These are phyloP conservation scores for Lachnellula willkommii DNA, from an alignment of 2,329 filamentous ascomycete genomes.

Conservation along the genomic window DNA sequence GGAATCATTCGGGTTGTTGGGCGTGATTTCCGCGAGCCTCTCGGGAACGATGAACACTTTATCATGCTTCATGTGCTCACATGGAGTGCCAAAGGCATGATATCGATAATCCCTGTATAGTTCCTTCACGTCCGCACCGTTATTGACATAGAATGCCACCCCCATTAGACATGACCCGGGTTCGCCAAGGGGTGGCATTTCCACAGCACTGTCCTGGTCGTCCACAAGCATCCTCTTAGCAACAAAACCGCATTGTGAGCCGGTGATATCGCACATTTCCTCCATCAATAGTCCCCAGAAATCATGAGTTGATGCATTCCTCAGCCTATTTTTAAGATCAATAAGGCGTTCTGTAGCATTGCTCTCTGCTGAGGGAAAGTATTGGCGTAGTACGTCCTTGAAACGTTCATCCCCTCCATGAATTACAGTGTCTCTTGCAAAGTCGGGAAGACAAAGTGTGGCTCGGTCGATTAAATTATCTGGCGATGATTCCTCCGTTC, in stretches of 20 bases:
- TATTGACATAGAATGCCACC: constrained; percentile 61
- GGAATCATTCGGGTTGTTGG: constrained; percentile 50
- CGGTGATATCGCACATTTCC: constrained; percentile 56
- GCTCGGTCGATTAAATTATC: constrained; percentile 23
- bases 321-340: constrained; percentile 51
- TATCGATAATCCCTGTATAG: constrained; percentile 58
- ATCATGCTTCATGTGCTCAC: constrained; percentile 65
- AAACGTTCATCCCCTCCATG: constrained; percentile 29
- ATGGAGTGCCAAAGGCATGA: constrained; percentile 56
- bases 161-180: constrained; percentile 59
- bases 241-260: constrained; percentile 64
- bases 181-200: constrained; percentile 56
- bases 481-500: constrained; percentile 4
- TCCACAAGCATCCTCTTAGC: constrained; percentile 57
- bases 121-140: constrained; percentile 47
- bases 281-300: constrained; percentile 63
- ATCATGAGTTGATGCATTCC: constrained; percentile 47
- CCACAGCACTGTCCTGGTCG: constrained; percentile 52
- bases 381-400: constrained; percentile 22
- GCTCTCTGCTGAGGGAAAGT: constrained; percentile 47
- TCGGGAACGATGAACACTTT: constrained; percentile 66
- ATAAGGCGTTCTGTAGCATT: constrained; percentile 57
- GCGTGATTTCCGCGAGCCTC: constrained; percentile 51
- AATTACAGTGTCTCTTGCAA: constrained; percentile 20
- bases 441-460: constrained; percentile 28